Evolutionary conservation across 225 moss, liverwort and hornwort genomes (phyloP).

Genomic region (Polytrichum commune): DNA sequence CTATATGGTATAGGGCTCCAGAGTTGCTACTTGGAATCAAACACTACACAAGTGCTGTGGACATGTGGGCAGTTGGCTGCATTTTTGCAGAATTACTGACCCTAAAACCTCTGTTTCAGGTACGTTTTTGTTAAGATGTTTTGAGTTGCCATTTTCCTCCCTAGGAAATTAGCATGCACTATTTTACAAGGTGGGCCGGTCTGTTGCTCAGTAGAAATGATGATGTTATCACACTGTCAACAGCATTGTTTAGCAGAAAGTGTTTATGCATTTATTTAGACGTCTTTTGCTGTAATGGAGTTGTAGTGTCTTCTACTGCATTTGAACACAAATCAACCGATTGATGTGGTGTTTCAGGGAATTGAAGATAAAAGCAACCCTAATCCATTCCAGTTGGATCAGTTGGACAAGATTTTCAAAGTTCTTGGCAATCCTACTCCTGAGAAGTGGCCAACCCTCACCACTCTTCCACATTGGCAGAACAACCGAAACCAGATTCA

Average conservation of each 20-base stretch:
- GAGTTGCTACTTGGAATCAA: constrained; percentile 96
- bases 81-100: constrained; percentile 97
- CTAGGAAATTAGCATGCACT: too few species aligned
- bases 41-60: constrained; percentile 96
- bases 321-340: not conserved
- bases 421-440: constrained; percentile 90
- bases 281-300: too few species aligned
- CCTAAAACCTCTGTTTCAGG: constrained; percentile 94
- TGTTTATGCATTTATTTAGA: too few species aligned
- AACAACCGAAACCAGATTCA: constrained; percentile 73
- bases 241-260: too few species aligned
- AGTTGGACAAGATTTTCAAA: constrained; percentile 97
- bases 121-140: constrained; percentile 2
- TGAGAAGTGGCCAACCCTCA: constrained; percentile 89
- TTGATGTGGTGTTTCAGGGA: constrained; percentile 39
- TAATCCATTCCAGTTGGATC: constrained; percentile 93
- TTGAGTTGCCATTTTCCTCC: not conserved
- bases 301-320: not conserved
- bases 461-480: constrained; percentile 78
- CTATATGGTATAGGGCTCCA: constrained; percentile 98
- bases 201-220: too few species aligned
- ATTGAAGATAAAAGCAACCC: constrained; percentile 93
- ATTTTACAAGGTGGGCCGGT: too few species aligned
- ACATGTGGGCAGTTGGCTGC: constrained; percentile 99
- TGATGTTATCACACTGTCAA: too few species aligned